Base-by-base conservation (phyloP, 2,329 filamentous ascomycete species). In the Capronia coronata region DNA sequence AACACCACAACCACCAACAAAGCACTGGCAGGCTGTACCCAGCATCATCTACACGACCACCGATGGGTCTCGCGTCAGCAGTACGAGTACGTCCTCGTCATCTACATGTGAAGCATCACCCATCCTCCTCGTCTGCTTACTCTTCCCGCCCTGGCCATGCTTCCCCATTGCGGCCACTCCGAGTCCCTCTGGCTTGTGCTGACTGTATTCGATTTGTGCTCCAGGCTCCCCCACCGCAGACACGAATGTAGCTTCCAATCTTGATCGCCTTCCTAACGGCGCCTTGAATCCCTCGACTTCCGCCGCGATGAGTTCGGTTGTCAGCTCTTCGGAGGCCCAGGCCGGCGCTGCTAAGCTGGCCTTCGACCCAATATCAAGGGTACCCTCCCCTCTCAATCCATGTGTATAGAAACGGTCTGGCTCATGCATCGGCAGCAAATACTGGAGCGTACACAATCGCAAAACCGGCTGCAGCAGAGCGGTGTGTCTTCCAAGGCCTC, bases 361-460 rank as follows among this genome's bases (percentile, higher is more conserved):
- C 21, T 43, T 56, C 23, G 54, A 56, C 43, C 54, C 54, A 25
- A 56, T 56, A 22, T 56, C 54, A 49, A 48, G 54, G 48, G 54
- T 56, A 30, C 43, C 23, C 19, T 34, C 37, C 22, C 44, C 34
- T 30, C 18, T 14, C 18, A 13, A 40, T 44, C 34, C 49, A 21
- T 39, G 16, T 21, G 14, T 18, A 5, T 6, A 16, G 11, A 22
- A n/a, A 25, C 32, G 25, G 40, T 14, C 35, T 22, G 29, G 44
- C 54, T 56, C 54, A 54, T 29, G 30, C 47, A 5, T 42, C 13
- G 7, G 42, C 43, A 80, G 77, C 78, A 82, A 61, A 83, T 83
- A 39, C 71, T 86, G 46, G 75, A 82, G 62, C 78, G 84, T 59
- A 85, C 82, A 46, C 84, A 80, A 61, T 83, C 82, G 35, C 75